These are phyloP conservation scores for Cucumis melo DNA, from an alignment of 306 rosid species.

Conservation along the genomic window DNA sequence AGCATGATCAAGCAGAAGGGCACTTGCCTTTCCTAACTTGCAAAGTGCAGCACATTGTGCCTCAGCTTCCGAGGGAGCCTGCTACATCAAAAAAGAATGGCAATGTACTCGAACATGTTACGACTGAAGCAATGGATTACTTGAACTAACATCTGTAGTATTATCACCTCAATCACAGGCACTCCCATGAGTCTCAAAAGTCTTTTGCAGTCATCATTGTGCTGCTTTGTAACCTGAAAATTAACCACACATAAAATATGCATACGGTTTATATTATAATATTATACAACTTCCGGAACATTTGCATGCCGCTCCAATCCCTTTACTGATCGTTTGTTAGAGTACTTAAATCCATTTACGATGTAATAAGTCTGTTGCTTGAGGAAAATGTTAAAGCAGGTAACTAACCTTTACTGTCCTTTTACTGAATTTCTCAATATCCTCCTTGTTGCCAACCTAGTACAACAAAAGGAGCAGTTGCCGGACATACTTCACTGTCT, in stretches of 20 bases:
- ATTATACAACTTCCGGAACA: not conserved
- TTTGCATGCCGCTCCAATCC: not conserved
- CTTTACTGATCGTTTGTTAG: not conserved
- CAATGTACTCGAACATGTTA: not conserved
- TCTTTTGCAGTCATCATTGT: conserved; percentile 84
- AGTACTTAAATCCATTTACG: not conserved
- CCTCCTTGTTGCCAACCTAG: conserved; percentile 72
- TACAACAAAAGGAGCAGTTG: conserved; percentile 17
- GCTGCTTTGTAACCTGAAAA: conserved; percentile 83
- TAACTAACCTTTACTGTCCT: conserved; percentile 80
- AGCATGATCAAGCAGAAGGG: not conserved
- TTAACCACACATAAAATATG: conserved; percentile 9
- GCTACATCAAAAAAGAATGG: conserved; percentile 19
- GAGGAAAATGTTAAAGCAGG: not conserved
- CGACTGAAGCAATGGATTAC: not conserved
- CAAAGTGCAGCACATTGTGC: conserved; percentile 96
- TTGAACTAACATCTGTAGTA: conserved; percentile 7
- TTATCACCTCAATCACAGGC: conserved; percentile 80
- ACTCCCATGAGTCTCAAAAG: conserved; percentile 96
- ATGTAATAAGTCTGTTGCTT: not conserved
- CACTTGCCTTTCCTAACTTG: conserved; percentile 77
- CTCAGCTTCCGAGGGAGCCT: conserved; percentile 99
- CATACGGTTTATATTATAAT: not conserved
- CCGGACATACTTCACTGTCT: not conserved
- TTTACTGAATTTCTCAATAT: conserved; percentile 87